Evolutionary conservation across 805 yeast species (phyloP), one percentile per base, ranked within the genome.

Genomic region (Ogataea zsoltii): DNA sequence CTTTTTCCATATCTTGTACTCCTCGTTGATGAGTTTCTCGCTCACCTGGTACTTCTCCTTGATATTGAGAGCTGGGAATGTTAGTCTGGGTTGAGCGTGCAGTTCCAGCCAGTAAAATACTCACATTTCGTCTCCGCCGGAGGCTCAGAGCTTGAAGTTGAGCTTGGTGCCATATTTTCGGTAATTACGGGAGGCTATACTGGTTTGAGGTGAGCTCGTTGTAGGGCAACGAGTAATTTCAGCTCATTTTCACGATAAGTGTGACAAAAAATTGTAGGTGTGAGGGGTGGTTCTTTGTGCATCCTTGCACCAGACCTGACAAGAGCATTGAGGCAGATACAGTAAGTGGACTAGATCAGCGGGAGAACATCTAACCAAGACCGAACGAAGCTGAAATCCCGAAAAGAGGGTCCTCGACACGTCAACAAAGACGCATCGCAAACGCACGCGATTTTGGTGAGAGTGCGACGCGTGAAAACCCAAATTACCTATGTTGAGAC

Each of bases 1-100:
- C 58, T 88, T 87, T 62, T 88, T 88, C 96, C 96, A 88, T 46
- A 83, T 77, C 55, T 80, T 80, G 71, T 76, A 85, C 66, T 86
- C 94, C 64, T 86, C 95, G 56, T 86, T 86, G 49, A 75, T 72
- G 9, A 83, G 65, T 58, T 85, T 85, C 56, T 82, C 87, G 39
- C 72, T 71, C 41, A 72, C 68, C 54, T 79, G 82, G 56, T 77
- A 79, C 48, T 74, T 56, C 33, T 60, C 56, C 34, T 52, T 61
- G 37, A 58, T 44, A 13, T 57, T 60, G 31, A 55, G 46, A 11
- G 52, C 63, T 58, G 23, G 32, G 11, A n/a, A 16, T 11, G 54
- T 48, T 45, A 47, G 60, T 42, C 37, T n/a, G 25, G 18, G 11
- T 16, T 2, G 3, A 11, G 2, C 11, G 19, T 5, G n/a, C 14